phyloP scores from a whole-genome alignment of 176 grass and related monocot genomes.

The Ananas comosus region DNA sequence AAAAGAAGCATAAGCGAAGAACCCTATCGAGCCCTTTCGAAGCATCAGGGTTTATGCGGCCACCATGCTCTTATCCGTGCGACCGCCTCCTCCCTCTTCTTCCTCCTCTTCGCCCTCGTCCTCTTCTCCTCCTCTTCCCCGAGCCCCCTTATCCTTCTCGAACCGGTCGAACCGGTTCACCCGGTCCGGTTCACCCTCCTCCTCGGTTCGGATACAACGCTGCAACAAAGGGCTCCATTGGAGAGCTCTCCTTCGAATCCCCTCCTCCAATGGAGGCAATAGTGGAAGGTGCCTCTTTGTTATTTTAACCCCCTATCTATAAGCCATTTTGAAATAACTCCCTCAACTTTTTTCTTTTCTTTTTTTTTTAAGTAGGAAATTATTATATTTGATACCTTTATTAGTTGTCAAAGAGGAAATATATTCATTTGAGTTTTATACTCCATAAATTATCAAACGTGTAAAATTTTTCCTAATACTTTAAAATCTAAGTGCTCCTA shows the following conservation, averaged over 20 bases:
- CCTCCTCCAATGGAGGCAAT: background rate
- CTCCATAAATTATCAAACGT: no score
- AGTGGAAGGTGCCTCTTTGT: background rate
- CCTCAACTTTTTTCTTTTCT: background rate
- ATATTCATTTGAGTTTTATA: no score
- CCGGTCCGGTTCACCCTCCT: background rate
- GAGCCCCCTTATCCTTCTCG: background rate
- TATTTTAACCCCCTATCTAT: background rate
- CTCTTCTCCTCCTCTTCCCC: background rate
- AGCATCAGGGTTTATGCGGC: no score
- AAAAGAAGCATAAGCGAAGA: no score
- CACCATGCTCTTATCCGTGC: constrained; percentile 5
- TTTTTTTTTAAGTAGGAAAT: no score
- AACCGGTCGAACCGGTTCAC: background rate
- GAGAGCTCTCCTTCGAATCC: background rate
- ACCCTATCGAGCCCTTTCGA: no score
- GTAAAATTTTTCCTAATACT: no score
- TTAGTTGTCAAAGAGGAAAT: no score
- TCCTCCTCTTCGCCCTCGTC: background rate
- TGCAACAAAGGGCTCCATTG: background rate
- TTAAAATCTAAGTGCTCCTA: no score
- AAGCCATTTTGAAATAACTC: background rate
- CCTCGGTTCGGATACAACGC: background rate
- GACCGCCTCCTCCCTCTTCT: background rate
- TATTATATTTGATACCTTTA: no score